Evolutionary conservation across 768 basidiomycete genomes (phyloP), one percentile per base, ranked within the genome.

Genomic region (Chalciporus chontae): DNA sequence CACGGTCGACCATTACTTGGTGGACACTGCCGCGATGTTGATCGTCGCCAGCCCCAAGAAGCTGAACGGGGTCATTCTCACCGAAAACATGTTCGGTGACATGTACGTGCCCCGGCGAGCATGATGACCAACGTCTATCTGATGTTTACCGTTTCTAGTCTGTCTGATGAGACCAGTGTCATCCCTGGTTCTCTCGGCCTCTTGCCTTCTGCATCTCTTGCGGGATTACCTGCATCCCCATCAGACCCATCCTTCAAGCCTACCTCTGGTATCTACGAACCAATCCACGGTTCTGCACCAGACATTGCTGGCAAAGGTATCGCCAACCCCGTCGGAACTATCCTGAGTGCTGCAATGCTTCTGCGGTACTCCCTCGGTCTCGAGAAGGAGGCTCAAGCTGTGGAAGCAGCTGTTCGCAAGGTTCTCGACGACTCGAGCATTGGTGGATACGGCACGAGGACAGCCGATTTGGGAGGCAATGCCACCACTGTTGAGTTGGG

Each of bases 171-270:
- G 69, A 81, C 85, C 11, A 97, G 94, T 57, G 92, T 98, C 57
- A 97, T 99, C 60, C 95, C 95, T 15, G 96, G 96, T 15, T 98
- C 96, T 24, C 84, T 99, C 9, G 96, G 96, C 44, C 79, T 99
- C 18, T 77, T 98, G 13, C 95, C 96, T 13, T 98, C 96, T 11
- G 96, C 96, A 26, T 97, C 94, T 13, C 82, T 99, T 8, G 90
- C 94, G 2, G 94, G 92, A 40, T 90, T 91, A 19, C 94, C 84
- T 2, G 85, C 80, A 1, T 62, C 75, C 6, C 77, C 71, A 13
- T 71, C 63, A 4, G 64, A 71, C 11, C 71, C 80, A 23, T 74
- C 79, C 53, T 87, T 86, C 68, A 89, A 87, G 64, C 83, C 88
- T 6, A 87, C 88, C 2, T 70, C 80, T 15, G 96, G 96, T 37